Conservation (phyloP, 805 yeast species). For the Candida sithepensis region DNA sequence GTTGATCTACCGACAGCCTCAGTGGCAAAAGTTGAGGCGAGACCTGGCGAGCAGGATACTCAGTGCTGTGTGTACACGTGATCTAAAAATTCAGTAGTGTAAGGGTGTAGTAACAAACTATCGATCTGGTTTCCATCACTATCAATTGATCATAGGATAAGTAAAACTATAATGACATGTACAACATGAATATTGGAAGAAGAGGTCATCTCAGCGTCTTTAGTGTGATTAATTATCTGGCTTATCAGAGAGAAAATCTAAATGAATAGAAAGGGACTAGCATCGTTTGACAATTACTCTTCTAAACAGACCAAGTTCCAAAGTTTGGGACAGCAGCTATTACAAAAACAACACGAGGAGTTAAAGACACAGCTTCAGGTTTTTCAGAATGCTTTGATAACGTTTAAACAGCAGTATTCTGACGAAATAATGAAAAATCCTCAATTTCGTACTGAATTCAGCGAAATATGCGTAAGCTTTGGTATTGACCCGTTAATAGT, state of each 20-base stretch:
- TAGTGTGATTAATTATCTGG: too few relatives aligned
- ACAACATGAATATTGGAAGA: too few relatives aligned
- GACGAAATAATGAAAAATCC: constrained; percentile 61
- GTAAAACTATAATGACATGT: too few relatives aligned
- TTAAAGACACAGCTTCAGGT: constrained; percentile 68
- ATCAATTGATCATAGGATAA: too few relatives aligned
- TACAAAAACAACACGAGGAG: constrained; percentile 54
- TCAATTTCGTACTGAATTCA: constrained; percentile 66
- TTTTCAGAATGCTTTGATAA: constrained; percentile 73
- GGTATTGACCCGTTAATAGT: constrained; percentile 80
- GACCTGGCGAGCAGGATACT: background rate
- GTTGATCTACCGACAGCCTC: background rate
- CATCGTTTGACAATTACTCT: constrained; percentile 25
- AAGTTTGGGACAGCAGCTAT: constrained; percentile 47
- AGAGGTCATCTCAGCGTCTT: too few relatives aligned
- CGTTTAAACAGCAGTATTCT: constrained; percentile 70
- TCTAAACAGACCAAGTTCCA: constrained; percentile 37
- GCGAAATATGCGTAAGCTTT: constrained; percentile 69
- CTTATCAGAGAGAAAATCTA: too few relatives aligned
- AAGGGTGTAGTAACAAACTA: background rate
- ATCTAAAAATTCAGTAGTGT: too few relatives aligned
- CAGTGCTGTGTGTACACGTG: too few relatives aligned
- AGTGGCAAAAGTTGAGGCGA: background rate
- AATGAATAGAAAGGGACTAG: constrained; percentile 26
- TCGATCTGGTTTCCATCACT: background rate